Base-by-base conservation (phyloP, 1,284 basidiomycete species). In the Moniliophthora roreri region DNA sequence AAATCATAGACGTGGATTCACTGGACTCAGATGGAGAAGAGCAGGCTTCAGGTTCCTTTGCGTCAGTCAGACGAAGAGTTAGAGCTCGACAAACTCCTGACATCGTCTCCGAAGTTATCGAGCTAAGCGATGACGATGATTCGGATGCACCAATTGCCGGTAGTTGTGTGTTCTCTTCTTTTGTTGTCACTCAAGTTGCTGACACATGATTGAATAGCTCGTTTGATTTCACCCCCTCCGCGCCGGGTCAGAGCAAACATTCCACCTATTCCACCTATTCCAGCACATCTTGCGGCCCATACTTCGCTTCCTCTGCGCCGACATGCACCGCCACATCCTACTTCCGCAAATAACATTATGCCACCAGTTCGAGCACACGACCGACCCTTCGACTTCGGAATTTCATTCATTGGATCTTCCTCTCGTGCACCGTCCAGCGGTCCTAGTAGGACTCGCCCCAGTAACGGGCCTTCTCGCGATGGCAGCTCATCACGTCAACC, bases 331-430 rank as follows among this genome's bases (percentile, higher is more conserved):
- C 53, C 58, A 15, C 62, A 60, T 46, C 57, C 57, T 46, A 56
- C 47, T 11, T 24, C 50, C 23, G 20, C 34, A 24, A 34, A 48
- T 4, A 32, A 23, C n/a, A 16, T 38, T 38, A 53, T 64, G 4
- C 75, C 69, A 32, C 63, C 70, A 35, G 62, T 81, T 26, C 69
- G 73, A 20, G 73, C 80, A 2, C 67, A 69, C 40, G 65, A 66
- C 6, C 59, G 67, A n/a, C 76, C 79, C 0, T 69, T 81, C 44
- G 65, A 70, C 9, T 82, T 79, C 51, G 34, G 34, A 9, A 20
- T 38, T n/a, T 50, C 59, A 3, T 57, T 62, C 32, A 54, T 72
- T 18, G 54, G 58, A 23, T 57, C 58, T 9, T 51, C 57, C n/a
- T 57, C 58, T 23, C 55, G 44, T 34, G 63, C 47, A 21, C 15